Conservation (phyloP, 805 yeast species). For the Zygoascus bituminiphila region DNA sequence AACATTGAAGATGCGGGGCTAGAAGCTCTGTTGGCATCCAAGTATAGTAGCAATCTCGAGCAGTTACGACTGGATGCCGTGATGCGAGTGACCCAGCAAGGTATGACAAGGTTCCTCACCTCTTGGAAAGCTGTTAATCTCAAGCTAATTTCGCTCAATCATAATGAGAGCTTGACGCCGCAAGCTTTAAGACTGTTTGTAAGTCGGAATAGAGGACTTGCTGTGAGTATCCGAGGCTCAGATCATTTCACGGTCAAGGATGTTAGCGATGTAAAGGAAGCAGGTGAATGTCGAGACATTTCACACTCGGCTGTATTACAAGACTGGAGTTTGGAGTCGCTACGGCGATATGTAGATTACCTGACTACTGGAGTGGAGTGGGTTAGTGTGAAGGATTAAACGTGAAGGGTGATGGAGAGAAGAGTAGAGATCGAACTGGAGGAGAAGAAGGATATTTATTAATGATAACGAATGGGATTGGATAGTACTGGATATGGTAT, state of each 20-base stretch:
- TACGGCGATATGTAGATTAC: background rate
- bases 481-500: background rate
- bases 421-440: too few species aligned
- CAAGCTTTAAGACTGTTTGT: background rate
- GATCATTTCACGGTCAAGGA: conserved; percentile 1
- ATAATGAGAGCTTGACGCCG: background rate
- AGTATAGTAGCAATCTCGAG: background rate
- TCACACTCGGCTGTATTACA: conserved; percentile 14
- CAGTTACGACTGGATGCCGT: conserved; percentile 1
- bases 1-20: background rate
- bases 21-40: background rate
- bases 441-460: too few species aligned
- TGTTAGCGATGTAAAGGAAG: background rate
- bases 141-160: background rate
- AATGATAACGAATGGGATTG: background rate
- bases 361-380: background rate
- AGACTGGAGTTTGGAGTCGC: conserved; percentile 5
- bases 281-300: background rate
- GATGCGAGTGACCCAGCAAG: background rate
- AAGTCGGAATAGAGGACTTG: background rate
- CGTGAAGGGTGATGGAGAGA: background rate
- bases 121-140: background rate
- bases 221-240: background rate
- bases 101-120: background rate
- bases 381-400: background rate